Conservation (phyloP, 495 filamentous ascomycete genomes). For the Beverwykella pulmonaria region DNA sequence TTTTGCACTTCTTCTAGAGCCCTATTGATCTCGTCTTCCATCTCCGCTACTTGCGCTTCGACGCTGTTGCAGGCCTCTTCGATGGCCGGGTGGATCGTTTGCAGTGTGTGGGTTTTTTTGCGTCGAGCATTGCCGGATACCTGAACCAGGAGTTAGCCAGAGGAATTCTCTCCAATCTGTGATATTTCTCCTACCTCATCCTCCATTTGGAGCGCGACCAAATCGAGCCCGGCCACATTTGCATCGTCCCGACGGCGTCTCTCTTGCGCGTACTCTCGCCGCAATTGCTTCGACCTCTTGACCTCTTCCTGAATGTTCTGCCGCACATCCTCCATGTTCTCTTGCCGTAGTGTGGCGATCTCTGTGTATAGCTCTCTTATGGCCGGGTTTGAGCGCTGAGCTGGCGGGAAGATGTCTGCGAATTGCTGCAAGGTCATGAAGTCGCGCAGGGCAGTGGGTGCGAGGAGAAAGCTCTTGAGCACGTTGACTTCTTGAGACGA, state of each 20-base stretch:
- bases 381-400: slow-evolving; percentile 69
- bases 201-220: slow-evolving; percentile 60
- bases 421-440: slow-evolving; percentile 75
- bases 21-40: slow-evolving; percentile 65
- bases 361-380: slow-evolving; percentile 77
- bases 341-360: slow-evolving; percentile 70
- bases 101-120: slow-evolving; percentile 59
- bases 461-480: slow-evolving; percentile 74
- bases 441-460: slow-evolving; percentile 70
- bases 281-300: slow-evolving; percentile 63
- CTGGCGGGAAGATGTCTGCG: slow-evolving; percentile 71
- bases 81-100: slow-evolving; percentile 68
- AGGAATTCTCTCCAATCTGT: not conserved
- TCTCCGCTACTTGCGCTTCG: slow-evolving; percentile 63
- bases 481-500: slow-evolving; percentile 72
- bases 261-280: slow-evolving; percentile 61
- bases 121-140: slow-evolving; percentile 60
- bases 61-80: slow-evolving; percentile 65
- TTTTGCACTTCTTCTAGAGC: slow-evolving; percentile 63
- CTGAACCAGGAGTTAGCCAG: slow-evolving; percentile 44
- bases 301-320: slow-evolving; percentile 69
- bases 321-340: slow-evolving; percentile 67
- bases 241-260: slow-evolving; percentile 57
- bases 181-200: slow-evolving; percentile 56
- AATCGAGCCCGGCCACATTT: slow-evolving; percentile 58